Base-by-base conservation (phyloP, 208 protist species). In the Wallacemonas sp. region DNA sequence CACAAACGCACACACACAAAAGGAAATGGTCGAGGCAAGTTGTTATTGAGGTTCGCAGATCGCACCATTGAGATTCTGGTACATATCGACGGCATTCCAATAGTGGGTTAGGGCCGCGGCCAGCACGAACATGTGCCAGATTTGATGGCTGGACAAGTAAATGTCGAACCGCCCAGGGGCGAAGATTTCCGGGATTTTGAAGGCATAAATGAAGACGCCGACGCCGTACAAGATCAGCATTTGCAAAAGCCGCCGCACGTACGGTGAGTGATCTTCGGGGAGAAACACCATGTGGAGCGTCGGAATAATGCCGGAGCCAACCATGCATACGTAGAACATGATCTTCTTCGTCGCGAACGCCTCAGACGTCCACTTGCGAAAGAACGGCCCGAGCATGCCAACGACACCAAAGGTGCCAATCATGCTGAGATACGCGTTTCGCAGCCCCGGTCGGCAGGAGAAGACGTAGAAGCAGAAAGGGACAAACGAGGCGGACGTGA, bases 101-200 rank as follows among this genome's bases (percentile, higher is more conserved):
- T 89, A 93, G 60, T 93, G 87, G 17, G 81, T 86, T 27, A 88
- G 57, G 1, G 87, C 83, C 0, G 89, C 89, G 16, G 70, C 71
- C n/a, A 95, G 65, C 32, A 95, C 87, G 55, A 87, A 91, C n/a
- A 81, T 34, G 61, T 95, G 89, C 83, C 83, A 95, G 26, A 95
- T 84, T 46, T 95, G 84, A 47, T 95, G 89, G 52, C 77, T 87
- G 1, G 71, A 80, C 30, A 81, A 79, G 62, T 79, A 92, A 0
- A 87, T 17, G 58, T 95, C 89, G 62, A 93, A 95, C 6, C 61
- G 62, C 33, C 89, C 89, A 17, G 89, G 89, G 8, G 63, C 79
- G 9, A 91, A 82, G 1, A 83, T 65, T 41, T 95, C 86, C 6
- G 89, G 89, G 14, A 93, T 70, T 61, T 87, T 81, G 70, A 88